Conservation (phyloP, 495 filamentous ascomycete species). For the Letharia lupina region DNA sequence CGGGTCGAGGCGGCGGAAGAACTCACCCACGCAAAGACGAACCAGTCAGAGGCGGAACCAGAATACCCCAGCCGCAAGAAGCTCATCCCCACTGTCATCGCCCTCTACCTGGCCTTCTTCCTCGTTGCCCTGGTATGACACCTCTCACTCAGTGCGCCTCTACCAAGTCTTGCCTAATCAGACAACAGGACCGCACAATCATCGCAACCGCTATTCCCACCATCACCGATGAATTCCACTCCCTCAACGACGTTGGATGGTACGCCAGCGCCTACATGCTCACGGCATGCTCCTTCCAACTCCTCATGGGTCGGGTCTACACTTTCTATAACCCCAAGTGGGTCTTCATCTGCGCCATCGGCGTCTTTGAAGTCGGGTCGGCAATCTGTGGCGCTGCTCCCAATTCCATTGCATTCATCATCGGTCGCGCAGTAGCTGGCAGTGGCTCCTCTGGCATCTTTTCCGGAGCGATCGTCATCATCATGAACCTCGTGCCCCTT, state of each 20-base stretch:
- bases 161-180: not conserved
- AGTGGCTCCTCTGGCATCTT: constrained; percentile 45
- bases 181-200: constrained; percentile 18
- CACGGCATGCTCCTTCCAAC: constrained; percentile 57
- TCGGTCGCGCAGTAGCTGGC: constrained; percentile 49
- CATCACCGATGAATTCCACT: constrained; percentile 62
- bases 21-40: constrained; percentile 1
- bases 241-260: constrained; percentile 57
- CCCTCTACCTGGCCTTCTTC: constrained; percentile 32
- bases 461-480: constrained; percentile 45
- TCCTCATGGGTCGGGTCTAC: constrained; percentile 70
- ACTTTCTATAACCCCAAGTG: constrained; percentile 58
- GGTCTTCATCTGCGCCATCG: constrained; percentile 42
- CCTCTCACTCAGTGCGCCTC: not conserved
- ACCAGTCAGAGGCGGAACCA: constrained; percentile 16
- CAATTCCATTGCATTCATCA: constrained; percentile 58
- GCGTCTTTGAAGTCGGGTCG: constrained; percentile 55
- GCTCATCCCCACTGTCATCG: constrained; percentile 25
- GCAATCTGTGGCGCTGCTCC: constrained; percentile 66
- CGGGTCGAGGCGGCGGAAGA: not conserved
- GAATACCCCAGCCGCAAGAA: constrained; percentile 21
- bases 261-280: constrained; percentile 61
- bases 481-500: constrained; percentile 49
- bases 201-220: constrained; percentile 44
- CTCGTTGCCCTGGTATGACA: constrained; percentile 30